Percentiles rank a stretch among this genome's conserved stretches.
These are phyloP conservation scores for Rhynchosporium agropyri DNA, from an alignment of 2,329 filamentous ascomycete species.

Conservation along the genomic window DNA sequence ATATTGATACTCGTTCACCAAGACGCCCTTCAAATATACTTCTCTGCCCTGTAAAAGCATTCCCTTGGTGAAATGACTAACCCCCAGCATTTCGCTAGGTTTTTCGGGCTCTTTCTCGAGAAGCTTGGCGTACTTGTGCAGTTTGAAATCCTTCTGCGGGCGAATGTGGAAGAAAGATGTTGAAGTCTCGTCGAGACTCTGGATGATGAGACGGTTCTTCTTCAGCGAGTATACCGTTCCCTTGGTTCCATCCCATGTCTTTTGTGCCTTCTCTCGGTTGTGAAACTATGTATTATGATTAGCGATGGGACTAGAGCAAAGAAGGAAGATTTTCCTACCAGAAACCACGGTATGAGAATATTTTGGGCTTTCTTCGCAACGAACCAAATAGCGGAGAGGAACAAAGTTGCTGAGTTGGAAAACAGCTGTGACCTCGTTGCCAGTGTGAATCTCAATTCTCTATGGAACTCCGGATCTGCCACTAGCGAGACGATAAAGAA, in stretches of 20 bases:
- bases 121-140: constrained; percentile 18
- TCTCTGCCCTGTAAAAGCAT: constrained; percentile 47
- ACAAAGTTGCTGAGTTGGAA: constrained; percentile 43
- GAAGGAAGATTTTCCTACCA: neutral
- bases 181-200: constrained; percentile 50
- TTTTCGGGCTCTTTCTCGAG: constrained; percentile 49
- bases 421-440: constrained; percentile 39
- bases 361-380: constrained; percentile 39
- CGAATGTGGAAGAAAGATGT: constrained; percentile 48
- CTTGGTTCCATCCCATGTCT: constrained; percentile 16
- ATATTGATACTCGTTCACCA: constrained; percentile 53
- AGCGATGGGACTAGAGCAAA: neutral
- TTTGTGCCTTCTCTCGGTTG: constrained; percentile 13
- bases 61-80: constrained; percentile 52
- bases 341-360: constrained; percentile 8
- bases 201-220: constrained; percentile 14
- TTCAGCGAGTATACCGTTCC: constrained; percentile 6
- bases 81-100: constrained; percentile 46
- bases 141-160: constrained; percentile 18
- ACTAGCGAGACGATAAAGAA: constrained; percentile 48
- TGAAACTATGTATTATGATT: constrained; percentile 8
- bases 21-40: constrained; percentile 42
- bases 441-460: constrained; percentile 48
- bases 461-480: constrained; percentile 50
- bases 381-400: constrained; percentile 51